Evolutionary conservation across 2,329 filamentous ascomycete genomes (phyloP).

Genomic region (Juglanconis oblonga): DNA sequence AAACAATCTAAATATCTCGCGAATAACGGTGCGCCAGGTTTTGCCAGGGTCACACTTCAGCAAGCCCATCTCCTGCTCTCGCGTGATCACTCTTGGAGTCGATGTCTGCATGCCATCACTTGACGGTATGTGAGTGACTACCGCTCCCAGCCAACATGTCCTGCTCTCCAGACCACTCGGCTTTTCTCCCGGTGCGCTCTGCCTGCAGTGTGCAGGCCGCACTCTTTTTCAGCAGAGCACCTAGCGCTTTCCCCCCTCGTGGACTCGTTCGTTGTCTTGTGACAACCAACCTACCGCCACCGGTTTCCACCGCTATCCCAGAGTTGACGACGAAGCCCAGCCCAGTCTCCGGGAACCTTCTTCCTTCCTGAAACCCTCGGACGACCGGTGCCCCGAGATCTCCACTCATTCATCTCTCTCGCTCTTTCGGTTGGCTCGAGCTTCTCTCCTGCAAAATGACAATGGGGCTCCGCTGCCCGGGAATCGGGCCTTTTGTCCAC

Average conservation of each 20-base stretch:
- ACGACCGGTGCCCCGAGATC: no score
- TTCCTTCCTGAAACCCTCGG: no score
- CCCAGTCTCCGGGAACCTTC: no score
- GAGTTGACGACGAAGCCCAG: no score
- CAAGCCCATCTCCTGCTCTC: not conserved
- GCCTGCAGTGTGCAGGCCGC: no score
- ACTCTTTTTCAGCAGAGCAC: no score
- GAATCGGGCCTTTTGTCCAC: not conserved
- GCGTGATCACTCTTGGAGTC: not conserved
- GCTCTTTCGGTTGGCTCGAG: not conserved
- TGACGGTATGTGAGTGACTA: not conserved
- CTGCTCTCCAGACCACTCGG: not conserved
- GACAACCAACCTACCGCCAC: no score
- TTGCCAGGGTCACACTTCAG: not conserved
- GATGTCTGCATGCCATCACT: not conserved
- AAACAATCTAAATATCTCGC: not conserved
- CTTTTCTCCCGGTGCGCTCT: not conserved
- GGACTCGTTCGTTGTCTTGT: no score
- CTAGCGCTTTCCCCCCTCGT: no score
- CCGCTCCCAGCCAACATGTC: not conserved
- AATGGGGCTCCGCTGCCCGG: not conserved
- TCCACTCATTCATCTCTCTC: not conserved
- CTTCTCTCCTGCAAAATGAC: not conserved
- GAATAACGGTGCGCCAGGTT: not conserved
- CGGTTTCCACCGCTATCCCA: no score